Evolutionary conservation across 768 basidiomycete genomes (phyloP).

Genomic region (Trametes punicea): DNA sequence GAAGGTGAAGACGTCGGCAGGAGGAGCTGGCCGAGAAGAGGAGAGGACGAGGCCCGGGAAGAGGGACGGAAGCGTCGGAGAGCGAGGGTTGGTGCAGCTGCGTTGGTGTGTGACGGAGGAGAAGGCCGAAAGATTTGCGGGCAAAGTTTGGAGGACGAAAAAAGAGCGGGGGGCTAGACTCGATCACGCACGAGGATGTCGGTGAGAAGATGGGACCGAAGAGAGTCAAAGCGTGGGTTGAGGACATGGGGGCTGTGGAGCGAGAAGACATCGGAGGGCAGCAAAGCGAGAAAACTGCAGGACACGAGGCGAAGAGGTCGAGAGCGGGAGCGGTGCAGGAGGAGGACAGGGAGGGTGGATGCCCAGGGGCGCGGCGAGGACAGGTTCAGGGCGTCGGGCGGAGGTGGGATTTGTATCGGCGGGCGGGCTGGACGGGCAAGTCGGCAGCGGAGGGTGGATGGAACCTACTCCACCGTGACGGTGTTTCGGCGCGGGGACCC

Average conservation of each 20-base stretch:
- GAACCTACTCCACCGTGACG: slow-evolving; percentile 18
- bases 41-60: background rate
- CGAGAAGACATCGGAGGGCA: too few species aligned
- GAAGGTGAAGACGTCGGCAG: background rate
- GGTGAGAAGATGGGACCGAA: slow-evolving; percentile 14
- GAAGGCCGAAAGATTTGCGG: slow-evolving; percentile 6
- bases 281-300: background rate
- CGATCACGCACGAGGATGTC: slow-evolving; percentile 7
- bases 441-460: background rate
- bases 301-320: background rate
- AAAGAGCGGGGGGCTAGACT: background rate
- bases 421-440: background rate
- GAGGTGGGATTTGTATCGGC: slow-evolving; percentile 5
- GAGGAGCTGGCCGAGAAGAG: background rate
- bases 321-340: background rate
- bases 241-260: background rate
- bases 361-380: background rate
- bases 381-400: slow-evolving; percentile 2
- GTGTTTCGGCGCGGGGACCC: slow-evolving; percentile 12
- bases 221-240: background rate
- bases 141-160: slow-evolving; percentile 4
- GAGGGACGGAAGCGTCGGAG: background rate
- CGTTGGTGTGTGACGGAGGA: background rate
- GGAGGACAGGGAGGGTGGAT: background rate
- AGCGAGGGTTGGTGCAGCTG: background rate